phyloP scores from a whole-genome alignment of 305 asterid genomes.

The Solanum hybrid region DNA sequence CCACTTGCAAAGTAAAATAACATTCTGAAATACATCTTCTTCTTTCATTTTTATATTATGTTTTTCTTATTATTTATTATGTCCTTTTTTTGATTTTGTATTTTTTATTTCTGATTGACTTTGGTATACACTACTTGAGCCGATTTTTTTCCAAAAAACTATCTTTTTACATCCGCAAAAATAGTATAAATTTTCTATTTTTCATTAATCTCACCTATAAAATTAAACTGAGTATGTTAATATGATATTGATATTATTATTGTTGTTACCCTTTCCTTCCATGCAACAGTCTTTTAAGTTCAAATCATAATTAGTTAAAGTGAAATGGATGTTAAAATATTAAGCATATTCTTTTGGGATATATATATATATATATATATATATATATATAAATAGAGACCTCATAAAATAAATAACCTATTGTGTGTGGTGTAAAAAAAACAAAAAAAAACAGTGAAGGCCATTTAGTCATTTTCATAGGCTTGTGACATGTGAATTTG shows the following conservation, averaged over 20 bases:
- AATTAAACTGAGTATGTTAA: too few relatives aligned
- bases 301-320: background rate
- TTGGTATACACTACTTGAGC: background rate
- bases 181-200: too few relatives aligned
- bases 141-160: too few relatives aligned
- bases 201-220: too few relatives aligned
- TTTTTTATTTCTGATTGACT: background rate
- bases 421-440: background rate
- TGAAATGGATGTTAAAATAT: too few relatives aligned
- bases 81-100: background rate
- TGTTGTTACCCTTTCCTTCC: background rate
- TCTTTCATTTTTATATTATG: background rate
- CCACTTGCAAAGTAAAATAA: background rate
- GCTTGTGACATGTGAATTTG: slow-evolving; percentile 5
- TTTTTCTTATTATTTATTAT: background rate
- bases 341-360: too few relatives aligned
- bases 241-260: background rate
- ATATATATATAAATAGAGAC: background rate
- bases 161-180: background rate
- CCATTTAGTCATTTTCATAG: slow-evolving; percentile 2
- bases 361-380: too few relatives aligned
- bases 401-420: background rate
- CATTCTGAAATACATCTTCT: background rate
- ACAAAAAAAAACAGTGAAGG: background rate
- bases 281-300: background rate